These are phyloP conservation scores for Paraconiothyrium sp. DNA, from an alignment of 2,329 filamentous ascomycete species.

Conservation along the genomic window DNA sequence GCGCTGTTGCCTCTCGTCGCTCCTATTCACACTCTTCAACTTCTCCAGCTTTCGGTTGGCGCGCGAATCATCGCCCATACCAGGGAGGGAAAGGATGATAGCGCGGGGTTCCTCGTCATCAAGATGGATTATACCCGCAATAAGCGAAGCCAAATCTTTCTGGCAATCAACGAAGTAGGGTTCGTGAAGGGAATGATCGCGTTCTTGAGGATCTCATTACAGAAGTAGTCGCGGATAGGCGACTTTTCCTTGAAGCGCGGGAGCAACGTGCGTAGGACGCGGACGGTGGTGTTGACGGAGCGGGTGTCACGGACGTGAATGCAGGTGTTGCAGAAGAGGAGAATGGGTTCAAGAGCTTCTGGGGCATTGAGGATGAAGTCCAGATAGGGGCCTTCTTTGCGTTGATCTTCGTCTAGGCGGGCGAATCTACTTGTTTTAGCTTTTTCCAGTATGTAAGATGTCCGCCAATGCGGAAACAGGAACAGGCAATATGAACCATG, in stretches of 20 bases:
- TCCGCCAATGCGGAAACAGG: too few relatives aligned
- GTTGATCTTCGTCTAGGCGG: slow-evolving; percentile 39
- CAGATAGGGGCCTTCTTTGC: slow-evolving; percentile 71
- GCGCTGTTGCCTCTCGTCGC: slow-evolving; percentile 77
- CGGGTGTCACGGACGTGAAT: slow-evolving; percentile 90
- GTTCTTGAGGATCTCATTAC: slow-evolving; percentile 85
- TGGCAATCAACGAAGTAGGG: slow-evolving; percentile 97
- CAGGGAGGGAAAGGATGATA: slow-evolving; percentile 82
- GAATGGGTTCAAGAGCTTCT: slow-evolving; percentile 83
- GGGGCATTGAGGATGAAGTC: slow-evolving; percentile 84
- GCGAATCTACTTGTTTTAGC: slow-evolving; percentile 33
- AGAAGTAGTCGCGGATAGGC: slow-evolving; percentile 86
- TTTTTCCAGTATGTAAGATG: background rate
- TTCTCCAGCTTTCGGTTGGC: slow-evolving; percentile 65
- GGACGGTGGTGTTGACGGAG: slow-evolving; percentile 84
- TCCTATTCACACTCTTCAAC: slow-evolving; percentile 55
- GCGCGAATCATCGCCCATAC: slow-evolving; percentile 70
- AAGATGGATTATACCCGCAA: slow-evolving; percentile 82
- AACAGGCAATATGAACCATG: too few relatives aligned
- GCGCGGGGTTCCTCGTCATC: slow-evolving; percentile 78
- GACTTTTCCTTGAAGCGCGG: slow-evolving; percentile 72
- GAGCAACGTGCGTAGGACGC: slow-evolving; percentile 85
- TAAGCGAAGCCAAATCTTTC: slow-evolving; percentile 87
- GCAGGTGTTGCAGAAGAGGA: slow-evolving; percentile 90
- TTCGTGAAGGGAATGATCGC: slow-evolving; percentile 93